Evolutionary conservation across 2,329 filamentous ascomycete genomes (phyloP).

Genomic region (Ceratocystis harringtonii): DNA sequence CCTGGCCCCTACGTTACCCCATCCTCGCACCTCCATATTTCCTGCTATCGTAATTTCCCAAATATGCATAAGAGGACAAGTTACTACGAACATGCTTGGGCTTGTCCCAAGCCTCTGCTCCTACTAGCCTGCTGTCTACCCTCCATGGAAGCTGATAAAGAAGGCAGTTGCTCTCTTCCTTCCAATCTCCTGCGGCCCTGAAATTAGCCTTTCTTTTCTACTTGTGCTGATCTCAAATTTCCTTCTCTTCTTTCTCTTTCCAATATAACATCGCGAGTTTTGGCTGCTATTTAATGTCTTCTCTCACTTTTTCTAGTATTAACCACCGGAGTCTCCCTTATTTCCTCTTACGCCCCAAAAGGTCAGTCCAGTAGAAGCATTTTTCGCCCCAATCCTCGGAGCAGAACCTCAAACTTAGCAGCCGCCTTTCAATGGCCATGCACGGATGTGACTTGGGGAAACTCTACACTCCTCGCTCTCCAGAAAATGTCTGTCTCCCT

Average conservation of each 20-base stretch:
- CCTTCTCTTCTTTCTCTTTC: not conserved
- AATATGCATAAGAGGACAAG: constrained; percentile 16
- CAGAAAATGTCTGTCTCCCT: not conserved
- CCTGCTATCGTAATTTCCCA: constrained; percentile 3
- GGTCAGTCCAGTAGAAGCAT: not conserved
- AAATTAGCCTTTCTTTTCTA: not conserved
- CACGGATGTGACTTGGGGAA: not conserved
- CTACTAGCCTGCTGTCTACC: not conserved
- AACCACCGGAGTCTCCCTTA: not conserved
- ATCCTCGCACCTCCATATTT: constrained; percentile 2
- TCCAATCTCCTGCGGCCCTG: no score
- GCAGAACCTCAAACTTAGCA: constrained; percentile 9
- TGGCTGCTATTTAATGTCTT: not conserved
- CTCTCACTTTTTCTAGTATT: not conserved
- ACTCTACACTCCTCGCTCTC: not conserved
- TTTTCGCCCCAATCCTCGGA: constrained; percentile 5
- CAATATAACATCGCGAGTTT: not conserved
- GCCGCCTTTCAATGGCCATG: not conserved
- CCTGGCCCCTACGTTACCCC: not conserved
- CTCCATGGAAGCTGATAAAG: not conserved
- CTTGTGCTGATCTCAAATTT: not conserved
- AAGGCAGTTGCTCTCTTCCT: no score
- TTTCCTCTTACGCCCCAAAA: not conserved
- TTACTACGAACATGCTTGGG: not conserved
- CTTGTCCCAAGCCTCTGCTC: not conserved